Evolutionary conservation across 345 rosid genomes (phyloP).

Genomic region (Gossypium bickii): DNA sequence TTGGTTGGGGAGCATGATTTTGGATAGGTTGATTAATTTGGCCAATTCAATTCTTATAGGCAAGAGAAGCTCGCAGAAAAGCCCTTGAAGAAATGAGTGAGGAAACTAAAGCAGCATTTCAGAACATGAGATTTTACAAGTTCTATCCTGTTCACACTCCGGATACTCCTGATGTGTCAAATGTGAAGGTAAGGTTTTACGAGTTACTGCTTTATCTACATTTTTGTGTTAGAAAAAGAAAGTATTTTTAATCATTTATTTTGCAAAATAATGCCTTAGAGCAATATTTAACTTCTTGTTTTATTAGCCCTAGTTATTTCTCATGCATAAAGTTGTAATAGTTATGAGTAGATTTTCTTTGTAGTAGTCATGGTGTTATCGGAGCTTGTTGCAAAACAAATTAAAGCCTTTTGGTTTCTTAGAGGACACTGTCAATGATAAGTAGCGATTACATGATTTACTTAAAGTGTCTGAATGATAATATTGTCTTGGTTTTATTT

Average conservation of each 20-base stretch:
- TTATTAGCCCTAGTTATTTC: background rate
- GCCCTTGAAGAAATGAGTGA: conserved; percentile 80
- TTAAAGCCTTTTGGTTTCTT: background rate
- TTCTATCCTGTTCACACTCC: conserved; percentile 76
- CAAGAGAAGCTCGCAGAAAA: conserved; percentile 77
- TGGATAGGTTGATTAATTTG: conserved; percentile 5
- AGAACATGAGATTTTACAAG: conserved; percentile 82
- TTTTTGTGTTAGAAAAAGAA: background rate
- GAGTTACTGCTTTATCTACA: background rate
- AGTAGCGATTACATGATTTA: background rate
- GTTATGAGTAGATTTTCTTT: background rate
- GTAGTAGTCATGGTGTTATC: background rate
- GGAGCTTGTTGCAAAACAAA: background rate
- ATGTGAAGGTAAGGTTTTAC: conserved; percentile 50
- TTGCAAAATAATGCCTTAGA: background rate
- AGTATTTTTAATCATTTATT: background rate
- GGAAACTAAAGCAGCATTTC: conserved; percentile 56
- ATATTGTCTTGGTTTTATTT: background rate
- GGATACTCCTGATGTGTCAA: conserved; percentile 69
- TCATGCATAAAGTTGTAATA: background rate
- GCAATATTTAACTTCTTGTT: background rate
- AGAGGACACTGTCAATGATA: background rate
- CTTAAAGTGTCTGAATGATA: background rate
- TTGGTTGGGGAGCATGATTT: conserved; percentile 11
- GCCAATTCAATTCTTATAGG: conserved; percentile 40